Conservation (phyloP, 345 rosid species). For the Dimocarpus longan region DNA sequence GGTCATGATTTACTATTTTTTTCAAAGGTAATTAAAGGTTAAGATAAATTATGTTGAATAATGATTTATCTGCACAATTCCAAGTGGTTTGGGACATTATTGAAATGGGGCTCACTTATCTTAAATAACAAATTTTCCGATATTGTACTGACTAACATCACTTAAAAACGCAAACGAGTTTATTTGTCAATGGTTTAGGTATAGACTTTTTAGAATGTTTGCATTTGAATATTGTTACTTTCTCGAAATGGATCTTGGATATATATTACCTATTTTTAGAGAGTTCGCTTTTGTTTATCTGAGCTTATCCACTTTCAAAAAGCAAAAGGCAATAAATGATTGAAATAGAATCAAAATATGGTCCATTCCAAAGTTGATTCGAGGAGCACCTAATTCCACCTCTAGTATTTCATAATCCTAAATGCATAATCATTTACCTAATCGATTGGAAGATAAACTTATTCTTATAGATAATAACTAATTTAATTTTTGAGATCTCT, state of each 20-base stretch:
- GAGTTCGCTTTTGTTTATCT: background rate
- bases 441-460: background rate
- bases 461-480: too few relatives aligned
- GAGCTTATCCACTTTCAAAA: background rate
- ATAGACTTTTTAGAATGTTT: background rate
- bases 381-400: background rate
- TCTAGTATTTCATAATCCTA: background rate
- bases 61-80: background rate
- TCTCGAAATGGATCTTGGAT: too few relatives aligned
- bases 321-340: background rate
- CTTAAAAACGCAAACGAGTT: too few relatives aligned
- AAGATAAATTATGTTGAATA: background rate
- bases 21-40: background rate
- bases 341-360: background rate
- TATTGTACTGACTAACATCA: too few relatives aligned
- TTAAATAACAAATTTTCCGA: background rate
- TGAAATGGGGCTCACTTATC: background rate
- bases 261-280: too few relatives aligned
- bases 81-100: background rate
- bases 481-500: too few relatives aligned
- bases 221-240: background rate
- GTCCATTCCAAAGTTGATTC: background rate
- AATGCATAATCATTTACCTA: background rate
- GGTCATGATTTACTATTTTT: background rate
- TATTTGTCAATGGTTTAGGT: background rate